Base-by-base conservation (phyloP, 2,329 filamentous ascomycete species). In the Chaetomiaceae sp. region DNA sequence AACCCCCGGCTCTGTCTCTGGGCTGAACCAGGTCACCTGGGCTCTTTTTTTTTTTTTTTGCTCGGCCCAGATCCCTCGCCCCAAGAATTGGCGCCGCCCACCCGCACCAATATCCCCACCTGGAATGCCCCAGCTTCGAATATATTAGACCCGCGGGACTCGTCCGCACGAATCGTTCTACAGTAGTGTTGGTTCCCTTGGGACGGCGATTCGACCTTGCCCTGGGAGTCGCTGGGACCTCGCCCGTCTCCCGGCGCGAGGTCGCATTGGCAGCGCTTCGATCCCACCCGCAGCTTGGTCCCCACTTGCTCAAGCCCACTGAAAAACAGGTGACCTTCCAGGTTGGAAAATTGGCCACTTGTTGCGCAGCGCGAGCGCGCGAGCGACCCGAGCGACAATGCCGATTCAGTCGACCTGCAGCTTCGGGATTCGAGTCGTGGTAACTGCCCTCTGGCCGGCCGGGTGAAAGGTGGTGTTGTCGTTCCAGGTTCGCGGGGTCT, bases 21-120 rank as follows among this genome's bases (percentile, higher is more conserved):
- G 55, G 48, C 58, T 57, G 51, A 58, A 55, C 57, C 57, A 56
- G 58, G 60, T 62, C 60, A 61, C 59, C 60, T 59, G 60, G 53
- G 45, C 50, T 49, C 18, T 41, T 56, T 32, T 50, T 54, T 44
- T 44, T 53, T 45, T 41, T 56, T 32, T 50, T 54, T 44, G 41
- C 51, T 45, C 25, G 37, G 54, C 38, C 49, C 51, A 51, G 54
- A 52, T 51, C 51, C 23, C 21, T 50, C 48, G 30, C 46, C 37
- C 41, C 42, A 37, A 40, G 25, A 55, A 48, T 50, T 53, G 46
- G 51, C 45, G 48, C 40, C 38, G 42, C 36, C 33, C 34, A 40
- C 48, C 51, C 45, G 27, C 45, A 10, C 32, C 21, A 9, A 40
- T 32, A 18, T 34, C 30, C 44, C 29, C 30, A 21, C 21, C 18